These are phyloP conservation scores for Oenanthe sinensis DNA, from an alignment of 129 eudicot species.

Conservation along the genomic window DNA sequence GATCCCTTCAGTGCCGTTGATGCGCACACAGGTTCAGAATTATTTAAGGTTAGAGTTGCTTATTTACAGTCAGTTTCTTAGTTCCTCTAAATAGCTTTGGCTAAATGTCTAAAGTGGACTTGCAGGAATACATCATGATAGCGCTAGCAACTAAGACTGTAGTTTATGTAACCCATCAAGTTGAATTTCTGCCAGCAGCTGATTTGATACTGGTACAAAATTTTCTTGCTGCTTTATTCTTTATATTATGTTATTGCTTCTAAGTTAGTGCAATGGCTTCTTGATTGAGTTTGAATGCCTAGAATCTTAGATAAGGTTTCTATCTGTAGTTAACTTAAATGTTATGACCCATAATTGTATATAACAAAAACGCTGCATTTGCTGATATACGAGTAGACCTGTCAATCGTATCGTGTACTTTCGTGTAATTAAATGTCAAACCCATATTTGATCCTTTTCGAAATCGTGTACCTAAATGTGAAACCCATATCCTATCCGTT, in stretches of 20 bases:
- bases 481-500: too few species aligned
- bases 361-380: background rate
- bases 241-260: background rate
- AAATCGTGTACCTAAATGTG: too few species aligned
- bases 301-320: background rate
- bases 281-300: background rate
- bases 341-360: too few species aligned
- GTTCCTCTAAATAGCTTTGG: background rate
- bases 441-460: too few species aligned
- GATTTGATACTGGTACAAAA: slow-evolving; percentile 72
- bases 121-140: slow-evolving; percentile 85
- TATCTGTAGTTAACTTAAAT: background rate
- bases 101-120: slow-evolving; percentile 15
- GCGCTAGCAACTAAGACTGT: slow-evolving; percentile 89
- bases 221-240: background rate
- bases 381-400: background rate
- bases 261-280: too few species aligned
- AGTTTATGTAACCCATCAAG: slow-evolving; percentile 85
- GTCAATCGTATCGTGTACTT: too few species aligned
- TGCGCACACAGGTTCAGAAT: slow-evolving; percentile 89
- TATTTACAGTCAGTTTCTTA: background rate
- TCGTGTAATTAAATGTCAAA: too few species aligned
- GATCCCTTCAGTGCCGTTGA: slow-evolving; percentile 99
- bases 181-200: slow-evolving; percentile 88
- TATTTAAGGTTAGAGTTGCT: slow-evolving; percentile 50